A percentile compares a stretch with the other conserved stretches of the same genome.
phyloP scores from a whole-genome alignment of 129 eudicot genomes.

The Calendula officinalis region DNA sequence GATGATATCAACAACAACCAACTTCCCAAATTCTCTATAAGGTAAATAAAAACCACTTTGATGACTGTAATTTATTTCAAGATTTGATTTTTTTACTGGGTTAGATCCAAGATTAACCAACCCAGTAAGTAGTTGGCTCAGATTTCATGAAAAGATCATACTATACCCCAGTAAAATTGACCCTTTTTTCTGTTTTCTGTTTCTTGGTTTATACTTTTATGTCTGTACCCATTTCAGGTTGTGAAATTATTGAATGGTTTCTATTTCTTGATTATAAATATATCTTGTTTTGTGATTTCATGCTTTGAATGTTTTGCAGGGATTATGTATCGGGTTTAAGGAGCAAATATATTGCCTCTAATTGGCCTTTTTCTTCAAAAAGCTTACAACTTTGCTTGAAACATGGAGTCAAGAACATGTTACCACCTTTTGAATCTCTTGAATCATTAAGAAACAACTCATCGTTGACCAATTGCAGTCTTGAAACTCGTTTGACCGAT shows the following conservation, averaged over 20 bases:
- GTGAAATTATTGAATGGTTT: slow-evolving; percentile 21
- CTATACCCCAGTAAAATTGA: slow-evolving; percentile 23
- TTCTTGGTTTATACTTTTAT: background rate
- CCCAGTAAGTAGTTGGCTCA: slow-evolving; percentile 28
- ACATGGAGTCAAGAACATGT: slow-evolving; percentile 64
- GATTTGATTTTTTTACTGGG: slow-evolving; percentile 32
- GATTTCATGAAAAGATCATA: slow-evolving; percentile 37
- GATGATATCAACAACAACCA: slow-evolving; percentile 37
- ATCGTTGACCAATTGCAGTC: slow-evolving; percentile 25
- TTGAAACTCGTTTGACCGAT: slow-evolving; percentile 22
- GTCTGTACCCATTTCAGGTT: slow-evolving; percentile 10
- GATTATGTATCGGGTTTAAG: slow-evolving; percentile 67
- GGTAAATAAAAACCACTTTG: slow-evolving; percentile 41
- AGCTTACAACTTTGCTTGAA: slow-evolving; percentile 71
- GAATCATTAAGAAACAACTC: slow-evolving; percentile 41
- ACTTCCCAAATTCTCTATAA: slow-evolving; percentile 60
- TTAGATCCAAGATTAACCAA: slow-evolving; percentile 42
- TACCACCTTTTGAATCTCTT: slow-evolving; percentile 80
- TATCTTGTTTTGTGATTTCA: slow-evolving; percentile 35
- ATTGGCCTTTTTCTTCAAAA: slow-evolving; percentile 83
- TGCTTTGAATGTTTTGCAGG: slow-evolving; percentile 48
- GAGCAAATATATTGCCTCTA: slow-evolving; percentile 55
- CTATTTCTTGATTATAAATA: slow-evolving; percentile 8
- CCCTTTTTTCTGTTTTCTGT: slow-evolving; percentile 4
- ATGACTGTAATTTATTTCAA: slow-evolving; percentile 20